phyloP scores from a whole-genome alignment of 1,284 basidiomycete species.

The Cerrena zonata region DNA sequence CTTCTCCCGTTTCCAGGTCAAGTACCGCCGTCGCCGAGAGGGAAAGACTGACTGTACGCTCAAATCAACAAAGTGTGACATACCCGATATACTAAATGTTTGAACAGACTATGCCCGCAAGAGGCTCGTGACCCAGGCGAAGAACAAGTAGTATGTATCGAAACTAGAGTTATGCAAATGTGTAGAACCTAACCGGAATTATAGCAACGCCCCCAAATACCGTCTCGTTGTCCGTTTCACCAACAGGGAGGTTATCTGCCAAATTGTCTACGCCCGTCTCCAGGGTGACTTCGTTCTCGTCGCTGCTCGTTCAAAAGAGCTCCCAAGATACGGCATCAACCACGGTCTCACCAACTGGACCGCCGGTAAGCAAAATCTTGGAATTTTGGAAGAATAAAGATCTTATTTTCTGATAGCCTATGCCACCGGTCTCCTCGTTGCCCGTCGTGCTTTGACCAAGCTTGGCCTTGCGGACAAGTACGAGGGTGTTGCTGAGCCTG shows the following conservation, averaged over 20 bases:
- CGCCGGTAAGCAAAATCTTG: slow-evolving; percentile 52
- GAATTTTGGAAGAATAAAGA: slow-evolving; percentile 7
- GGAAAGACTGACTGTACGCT: slow-evolving; percentile 98
- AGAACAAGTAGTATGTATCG: slow-evolving; percentile 92
- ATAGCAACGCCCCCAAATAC: slow-evolving; percentile 91
- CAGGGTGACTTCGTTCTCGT: slow-evolving; percentile 94
- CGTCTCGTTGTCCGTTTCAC: slow-evolving; percentile 97
- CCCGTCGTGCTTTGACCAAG: slow-evolving; percentile 92
- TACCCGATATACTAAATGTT: slow-evolving; percentile 2
- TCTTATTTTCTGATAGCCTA: slow-evolving; percentile 56
- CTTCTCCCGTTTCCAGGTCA: slow-evolving; percentile 97
- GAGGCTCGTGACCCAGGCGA: slow-evolving; percentile 93
- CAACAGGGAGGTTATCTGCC: slow-evolving; percentile 86
- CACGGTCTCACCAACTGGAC: slow-evolving; percentile 99
- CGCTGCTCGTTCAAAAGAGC: slow-evolving; percentile 84
- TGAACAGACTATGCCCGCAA: slow-evolving; percentile 89
- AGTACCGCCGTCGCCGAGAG: slow-evolving; percentile 91
- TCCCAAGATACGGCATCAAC: slow-evolving; percentile 93
- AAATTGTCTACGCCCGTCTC: slow-evolving; percentile 95
- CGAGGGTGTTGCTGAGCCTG: slow-evolving; percentile 89
- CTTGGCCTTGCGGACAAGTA: slow-evolving; percentile 98
- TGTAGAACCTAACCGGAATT: neutral
- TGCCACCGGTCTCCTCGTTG: slow-evolving; percentile 92
- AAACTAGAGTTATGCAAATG: neutral
- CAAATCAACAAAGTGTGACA: too few species aligned